Evolutionary conservation across 148 eudicot species (phyloP), one percentile per base, ranked within the genome.

Genomic region (Chenopodium quinoa): DNA sequence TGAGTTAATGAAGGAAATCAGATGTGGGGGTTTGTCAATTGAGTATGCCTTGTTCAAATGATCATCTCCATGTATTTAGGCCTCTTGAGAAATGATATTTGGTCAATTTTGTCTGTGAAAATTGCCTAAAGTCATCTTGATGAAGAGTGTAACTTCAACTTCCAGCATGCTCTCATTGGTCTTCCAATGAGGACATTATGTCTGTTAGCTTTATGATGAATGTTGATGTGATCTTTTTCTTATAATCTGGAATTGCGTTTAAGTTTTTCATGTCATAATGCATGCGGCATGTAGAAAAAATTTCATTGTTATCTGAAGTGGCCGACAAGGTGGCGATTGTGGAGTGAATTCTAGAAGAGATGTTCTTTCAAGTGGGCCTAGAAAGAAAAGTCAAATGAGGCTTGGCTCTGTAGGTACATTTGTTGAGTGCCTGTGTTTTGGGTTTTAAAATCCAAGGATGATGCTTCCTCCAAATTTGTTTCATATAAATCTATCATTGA

Each of bases 381-480:
- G 44, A 37, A 37, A 37, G 44, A 37, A 37, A 37, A 37, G 44
- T 37, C 44, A 37, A 37, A 37, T 37, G 44, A 37, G 44, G 44
- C 44, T 37, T 37, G 44, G 44, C 44, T 37, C 44, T 37, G 44
- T 37, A 37, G 7, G 44, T 5, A 37, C 44, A 37, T 37, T 37
- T 37, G 44, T 37, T 11, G 14, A 50, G 54, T 56, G 63, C 63
- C 7, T 56, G 19, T 56, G 22, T 56, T 56, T 56, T 56, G 63
- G 63, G 54, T 56, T 56, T 56, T 56, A 19, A 56, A 17, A 19
- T 14, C 20, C 63, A 56, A 56, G 63, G 63, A 56, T 56, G 63
- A 16, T 56, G n/a, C 63, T 56, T 56, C 63, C 63, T 56, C 63
- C 63, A 19, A 50, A 74, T 47, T 13, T 74, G 77, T 40, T 74